phyloP scores from a whole-genome alignment of 192 early-diverging fungal species.

The Allomyces macrogynus region DNA sequence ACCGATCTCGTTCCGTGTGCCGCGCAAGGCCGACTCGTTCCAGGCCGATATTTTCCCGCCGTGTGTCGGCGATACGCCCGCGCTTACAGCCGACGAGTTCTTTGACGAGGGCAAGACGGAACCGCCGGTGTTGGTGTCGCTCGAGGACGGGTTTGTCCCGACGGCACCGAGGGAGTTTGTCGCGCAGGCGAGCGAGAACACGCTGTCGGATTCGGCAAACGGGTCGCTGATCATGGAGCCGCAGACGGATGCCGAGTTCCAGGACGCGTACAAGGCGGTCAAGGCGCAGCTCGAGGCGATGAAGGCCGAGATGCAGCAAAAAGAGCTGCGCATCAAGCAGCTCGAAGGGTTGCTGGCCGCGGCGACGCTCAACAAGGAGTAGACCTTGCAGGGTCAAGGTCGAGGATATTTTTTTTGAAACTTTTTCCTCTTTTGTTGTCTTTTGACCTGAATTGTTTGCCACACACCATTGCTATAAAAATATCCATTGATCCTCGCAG shows the following conservation, averaged over 20 bases:
- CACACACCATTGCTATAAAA: too few relatives aligned
- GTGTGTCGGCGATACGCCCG: constrained; percentile 51
- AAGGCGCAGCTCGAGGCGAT: constrained; percentile 67
- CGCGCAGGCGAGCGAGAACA: neutral
- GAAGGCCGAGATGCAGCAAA: constrained; percentile 43
- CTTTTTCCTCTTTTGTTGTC: too few relatives aligned
- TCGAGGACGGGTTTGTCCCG: neutral
- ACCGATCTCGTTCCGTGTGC: constrained; percentile 91
- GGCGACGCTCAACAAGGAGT: too few relatives aligned
- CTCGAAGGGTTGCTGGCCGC: constrained; percentile 44
- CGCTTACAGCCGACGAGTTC: constrained; percentile 75
- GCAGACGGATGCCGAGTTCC: constrained; percentile 44
- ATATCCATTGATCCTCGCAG: too few relatives aligned
- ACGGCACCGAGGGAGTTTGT: neutral
- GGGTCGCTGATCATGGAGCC: constrained; percentile 9
- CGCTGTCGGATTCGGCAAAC: neutral
- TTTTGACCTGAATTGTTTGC: too few relatives aligned
- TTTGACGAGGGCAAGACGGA: constrained; percentile 18
- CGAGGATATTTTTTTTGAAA: too few relatives aligned
- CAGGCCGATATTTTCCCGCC: constrained; percentile 90
- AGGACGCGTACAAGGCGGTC: constrained; percentile 51
- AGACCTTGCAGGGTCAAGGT: too few relatives aligned
- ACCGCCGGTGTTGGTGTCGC: neutral
- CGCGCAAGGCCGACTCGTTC: constrained; percentile 87
- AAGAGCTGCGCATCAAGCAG: constrained; percentile 55